phyloP scores from a whole-genome alignment of 1,284 basidiomycete species.

The Golubevia sp. region DNA sequence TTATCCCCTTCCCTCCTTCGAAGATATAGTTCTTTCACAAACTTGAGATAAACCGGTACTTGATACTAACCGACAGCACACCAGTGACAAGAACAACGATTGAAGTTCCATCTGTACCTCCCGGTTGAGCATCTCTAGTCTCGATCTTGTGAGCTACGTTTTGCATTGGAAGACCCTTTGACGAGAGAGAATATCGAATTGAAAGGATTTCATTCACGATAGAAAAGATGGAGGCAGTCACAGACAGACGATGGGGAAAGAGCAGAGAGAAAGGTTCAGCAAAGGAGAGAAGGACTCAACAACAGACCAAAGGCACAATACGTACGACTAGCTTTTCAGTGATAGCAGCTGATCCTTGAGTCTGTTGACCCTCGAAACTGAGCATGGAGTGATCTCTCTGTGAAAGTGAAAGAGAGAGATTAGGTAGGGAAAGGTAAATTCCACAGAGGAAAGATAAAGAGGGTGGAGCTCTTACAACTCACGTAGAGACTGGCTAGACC shows the following conservation, averaged over 20 bases:
- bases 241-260: conserved; percentile 12
- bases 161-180: conserved; percentile 76
- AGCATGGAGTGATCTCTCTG: conserved; percentile 87
- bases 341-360: conserved; percentile 71
- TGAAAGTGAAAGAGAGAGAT: neutral
- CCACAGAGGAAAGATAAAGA: neutral
- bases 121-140: conserved; percentile 88
- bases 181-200: neutral
- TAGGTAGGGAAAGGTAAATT: neutral
- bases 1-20: too few relatives aligned
- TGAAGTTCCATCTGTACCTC: conserved; percentile 69
- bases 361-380: conserved; percentile 76
- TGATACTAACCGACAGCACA: conserved; percentile 66
- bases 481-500: conserved; percentile 74
- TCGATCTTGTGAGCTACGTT: conserved; percentile 82
- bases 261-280: neutral
- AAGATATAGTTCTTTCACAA: too few relatives aligned
- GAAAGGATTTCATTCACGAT: neutral
- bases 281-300: conserved; percentile 1
- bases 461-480: conserved; percentile 56
- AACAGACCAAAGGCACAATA: neutral
- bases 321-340: conserved; percentile 79
- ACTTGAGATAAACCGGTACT: too few relatives aligned
- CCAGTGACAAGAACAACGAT: conserved; percentile 90
- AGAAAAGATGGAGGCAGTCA: neutral